Percentiles rank a stretch among this genome's conserved stretches.
Evolutionary conservation across 108 stramenopile species (phyloP).

Genomic region (Nitzschia sp.): DNA sequence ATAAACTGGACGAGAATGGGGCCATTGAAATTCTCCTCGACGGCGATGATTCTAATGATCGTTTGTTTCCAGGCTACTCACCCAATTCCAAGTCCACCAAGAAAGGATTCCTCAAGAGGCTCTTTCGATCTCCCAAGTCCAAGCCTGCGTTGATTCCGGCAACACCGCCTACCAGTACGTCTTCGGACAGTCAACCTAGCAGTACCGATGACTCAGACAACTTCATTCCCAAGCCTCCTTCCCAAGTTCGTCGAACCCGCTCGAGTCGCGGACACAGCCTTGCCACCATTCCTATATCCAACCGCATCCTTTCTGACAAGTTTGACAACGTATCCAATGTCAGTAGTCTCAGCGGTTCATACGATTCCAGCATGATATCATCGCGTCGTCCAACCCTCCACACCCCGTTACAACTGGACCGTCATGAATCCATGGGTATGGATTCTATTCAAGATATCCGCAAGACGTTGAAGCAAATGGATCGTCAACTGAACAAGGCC

Average conservation of each 20-base stretch:
- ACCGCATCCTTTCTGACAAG: constrained; percentile 3
- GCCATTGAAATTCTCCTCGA: constrained; percentile 33
- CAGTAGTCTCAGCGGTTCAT: constrained; percentile 25
- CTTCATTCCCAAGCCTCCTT: background rate
- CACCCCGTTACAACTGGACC: constrained; percentile 6
- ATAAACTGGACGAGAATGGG: constrained; percentile 24
- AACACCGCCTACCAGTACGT: background rate
- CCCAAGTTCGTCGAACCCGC: background rate
- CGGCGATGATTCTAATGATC: background rate
- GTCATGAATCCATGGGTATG: constrained; percentile 29
- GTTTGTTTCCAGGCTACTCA: background rate
- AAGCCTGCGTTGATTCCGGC: background rate
- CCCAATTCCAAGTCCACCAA: background rate
- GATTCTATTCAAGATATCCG: constrained; percentile 28
- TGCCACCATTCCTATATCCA: background rate
- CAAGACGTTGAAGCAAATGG: constrained; percentile 25
- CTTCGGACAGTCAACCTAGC: background rate
- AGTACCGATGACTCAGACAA: background rate
- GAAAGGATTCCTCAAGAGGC: constrained; percentile 11
- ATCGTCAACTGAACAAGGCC: constrained; percentile 21
- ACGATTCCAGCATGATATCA: constrained; percentile 2
- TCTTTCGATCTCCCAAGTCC: constrained; percentile 7
- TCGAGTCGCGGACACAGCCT: background rate
- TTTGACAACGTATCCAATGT: constrained; percentile 23
- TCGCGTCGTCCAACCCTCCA: background rate